Percentiles rank a stretch among this genome's conserved stretches.
Conservation (phyloP, 352 stramenopile species). For the Phytophthora tentaculata region DNA sequence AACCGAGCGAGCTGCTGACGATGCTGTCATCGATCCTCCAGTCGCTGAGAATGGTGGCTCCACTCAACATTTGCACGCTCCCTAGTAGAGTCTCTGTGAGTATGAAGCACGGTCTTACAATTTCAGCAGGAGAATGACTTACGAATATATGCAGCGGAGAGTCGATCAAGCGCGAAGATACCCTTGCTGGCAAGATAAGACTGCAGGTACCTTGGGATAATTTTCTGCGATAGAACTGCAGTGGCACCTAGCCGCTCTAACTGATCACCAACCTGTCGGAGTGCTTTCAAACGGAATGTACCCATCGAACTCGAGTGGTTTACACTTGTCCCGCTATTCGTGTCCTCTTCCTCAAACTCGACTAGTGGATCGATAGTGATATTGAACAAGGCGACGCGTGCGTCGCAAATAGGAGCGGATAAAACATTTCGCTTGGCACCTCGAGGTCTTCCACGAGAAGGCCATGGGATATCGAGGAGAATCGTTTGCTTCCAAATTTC, state of each 20-base stretch:
- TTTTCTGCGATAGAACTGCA: conserved; percentile 63
- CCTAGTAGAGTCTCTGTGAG: conserved; percentile 28
- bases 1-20: conserved; percentile 36
- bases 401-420: conserved; percentile 28
- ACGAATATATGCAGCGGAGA: conserved; percentile 63
- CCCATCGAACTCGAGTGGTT: conserved; percentile 21
- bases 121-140: conserved; percentile 26
- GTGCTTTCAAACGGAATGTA: conserved; percentile 37
- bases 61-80: conserved; percentile 56
- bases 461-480: conserved; percentile 52
- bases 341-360: conserved; percentile 21
- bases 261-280: conserved; percentile 41
- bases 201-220: conserved; percentile 58
- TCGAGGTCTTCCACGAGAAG: conserved; percentile 13
- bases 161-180: conserved; percentile 56
- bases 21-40: conserved; percentile 39
- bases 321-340: conserved; percentile 9
- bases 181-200: conserved; percentile 40
- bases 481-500: conserved; percentile 50
- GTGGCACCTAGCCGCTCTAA: conserved; percentile 40
- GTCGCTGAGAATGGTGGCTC: conserved; percentile 51
- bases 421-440: conserved; percentile 13
- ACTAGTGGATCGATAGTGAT: conserved; percentile 56
- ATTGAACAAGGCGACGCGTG: conserved; percentile 57
- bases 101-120: background rate